A percentile compares a stretch with the other conserved stretches of the same genome.
Evolutionary conservation across 257 asterid species (phyloP).

Genomic region (Penstemon davidsonii): DNA sequence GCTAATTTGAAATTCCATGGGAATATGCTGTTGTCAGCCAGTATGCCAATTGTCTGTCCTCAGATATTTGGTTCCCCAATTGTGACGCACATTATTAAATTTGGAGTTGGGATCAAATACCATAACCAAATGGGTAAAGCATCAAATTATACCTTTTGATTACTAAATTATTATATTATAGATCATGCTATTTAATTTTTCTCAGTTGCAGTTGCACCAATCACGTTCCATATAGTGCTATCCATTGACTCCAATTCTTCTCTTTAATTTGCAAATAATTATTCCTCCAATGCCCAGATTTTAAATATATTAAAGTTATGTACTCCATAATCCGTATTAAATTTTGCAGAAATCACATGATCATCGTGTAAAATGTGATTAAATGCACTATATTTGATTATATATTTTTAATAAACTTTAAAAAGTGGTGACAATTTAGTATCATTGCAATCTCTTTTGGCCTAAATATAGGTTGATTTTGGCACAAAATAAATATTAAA

Average conservation of each 20-base stretch:
- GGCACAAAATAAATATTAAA: too few relatives aligned
- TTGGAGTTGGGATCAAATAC: conserved; percentile 31
- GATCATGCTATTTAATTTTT: conserved; percentile 33
- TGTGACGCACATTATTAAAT: conserved; percentile 22
- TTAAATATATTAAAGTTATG: too few relatives aligned
- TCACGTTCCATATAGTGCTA: conserved; percentile 8
- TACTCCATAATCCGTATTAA: neutral
- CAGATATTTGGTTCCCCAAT: conserved; percentile 28
- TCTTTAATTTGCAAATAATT: neutral
- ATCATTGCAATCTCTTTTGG: too few relatives aligned
- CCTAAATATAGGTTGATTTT: too few relatives aligned
- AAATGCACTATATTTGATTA: too few relatives aligned
- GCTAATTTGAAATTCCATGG: too few relatives aligned
- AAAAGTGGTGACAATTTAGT: too few relatives aligned
- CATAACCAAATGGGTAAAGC: conserved; percentile 30
- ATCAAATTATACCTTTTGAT: conserved; percentile 40
- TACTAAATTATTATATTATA: conserved; percentile 32
- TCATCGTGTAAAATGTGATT: too few relatives aligned
- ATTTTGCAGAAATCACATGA: neutral
- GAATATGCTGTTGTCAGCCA: too few relatives aligned
- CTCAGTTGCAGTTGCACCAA: conserved; percentile 16
- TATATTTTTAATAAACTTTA: too few relatives aligned
- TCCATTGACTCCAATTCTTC: conserved; percentile 6
- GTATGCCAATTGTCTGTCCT: too few relatives aligned
- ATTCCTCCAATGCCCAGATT: neutral